phyloP scores from a whole-genome alignment of 176 grass and related monocot species.

The maize (Zea mays) region Zm-B73-REFERENCE-NAM-5.0 NC_050096.1:297246501-297247000 shows the following conservation, averaged over 20 bases:
- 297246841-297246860: neutral
- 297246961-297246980: no score
- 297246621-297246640: slow-evolving; percentile 94
- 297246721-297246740: neutral
- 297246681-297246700: slow-evolving; percentile 17
- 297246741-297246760: neutral
- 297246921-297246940: neutral
- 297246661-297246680: slow-evolving; percentile 79
- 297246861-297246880: neutral
- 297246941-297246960: neutral
- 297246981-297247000: no score
- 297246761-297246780: no score
- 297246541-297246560: slow-evolving; percentile 77
- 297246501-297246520: neutral
- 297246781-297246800: neutral
- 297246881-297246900: neutral
- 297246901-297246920: neutral
- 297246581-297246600: slow-evolving; percentile 69
- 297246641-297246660: slow-evolving; percentile 98
- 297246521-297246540: slow-evolving; percentile 92
- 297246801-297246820: neutral
- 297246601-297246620: slow-evolving; percentile 90
- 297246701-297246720: slow-evolving; percentile 26
- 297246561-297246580: slow-evolving; percentile 98
- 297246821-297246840: neutral